These are phyloP conservation scores for Pisolithus microcarpus DNA, from an alignment of 768 basidiomycete species.

Conservation along the genomic window DNA sequence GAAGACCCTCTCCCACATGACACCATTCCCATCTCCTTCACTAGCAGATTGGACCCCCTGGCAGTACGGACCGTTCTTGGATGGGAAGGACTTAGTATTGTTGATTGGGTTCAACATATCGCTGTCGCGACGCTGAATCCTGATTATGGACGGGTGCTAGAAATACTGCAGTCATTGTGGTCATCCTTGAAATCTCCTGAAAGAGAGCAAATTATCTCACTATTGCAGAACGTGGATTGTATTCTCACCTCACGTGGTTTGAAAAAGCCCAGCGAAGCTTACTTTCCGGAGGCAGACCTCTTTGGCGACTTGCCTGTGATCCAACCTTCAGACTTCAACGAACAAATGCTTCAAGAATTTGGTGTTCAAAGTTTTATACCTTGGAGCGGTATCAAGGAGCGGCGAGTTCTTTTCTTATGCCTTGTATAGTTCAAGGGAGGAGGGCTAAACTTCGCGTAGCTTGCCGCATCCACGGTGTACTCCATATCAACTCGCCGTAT, in stretches of 20 bases:
- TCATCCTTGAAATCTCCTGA: constrained; percentile 43
- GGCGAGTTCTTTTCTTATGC: background rate
- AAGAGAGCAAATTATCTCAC: constrained; percentile 41
- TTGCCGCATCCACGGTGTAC: background rate
- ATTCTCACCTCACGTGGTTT: constrained; percentile 73
- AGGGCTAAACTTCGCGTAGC: background rate
- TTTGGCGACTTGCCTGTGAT: constrained; percentile 81
- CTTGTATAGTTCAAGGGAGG: background rate
- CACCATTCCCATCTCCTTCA: constrained; percentile 61
- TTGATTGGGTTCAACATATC: constrained; percentile 69
- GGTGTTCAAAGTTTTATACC: constrained; percentile 81
- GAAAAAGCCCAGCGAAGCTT: constrained; percentile 59
- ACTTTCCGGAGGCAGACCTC: constrained; percentile 83
- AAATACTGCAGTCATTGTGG: constrained; percentile 46
- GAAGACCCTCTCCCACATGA: constrained; percentile 73
- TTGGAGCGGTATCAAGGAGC: constrained; percentile 54
- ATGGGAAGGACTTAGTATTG: constrained; percentile 29
- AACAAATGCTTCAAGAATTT: constrained; percentile 44
- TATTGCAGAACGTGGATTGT: constrained; percentile 48
- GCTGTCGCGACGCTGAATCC: constrained; percentile 36
- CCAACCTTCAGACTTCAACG: constrained; percentile 34
- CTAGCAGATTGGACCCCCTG: constrained; percentile 45
- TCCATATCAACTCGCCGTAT: constrained; percentile 1
- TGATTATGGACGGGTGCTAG: constrained; percentile 62
- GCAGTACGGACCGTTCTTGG: constrained; percentile 28